Evolutionary conservation across 108 stramenopile species (phyloP).

Genomic region (Discostella pseudostelligera): DNA sequence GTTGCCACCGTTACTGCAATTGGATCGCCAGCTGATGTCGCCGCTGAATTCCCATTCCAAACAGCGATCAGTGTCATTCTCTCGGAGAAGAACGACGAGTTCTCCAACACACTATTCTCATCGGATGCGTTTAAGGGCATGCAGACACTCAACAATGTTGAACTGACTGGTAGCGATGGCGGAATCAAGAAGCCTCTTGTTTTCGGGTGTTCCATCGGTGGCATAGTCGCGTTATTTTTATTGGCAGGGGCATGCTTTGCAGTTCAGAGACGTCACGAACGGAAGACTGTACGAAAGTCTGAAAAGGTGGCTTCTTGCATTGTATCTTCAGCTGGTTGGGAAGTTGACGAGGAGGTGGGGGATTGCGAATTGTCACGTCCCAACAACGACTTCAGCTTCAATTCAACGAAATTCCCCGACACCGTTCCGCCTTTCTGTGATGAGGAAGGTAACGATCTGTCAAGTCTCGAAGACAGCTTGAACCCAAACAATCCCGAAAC

Average conservation of each 20-base stretch:
- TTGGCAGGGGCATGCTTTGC: constrained; percentile 7
- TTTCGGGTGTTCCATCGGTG: constrained; percentile 21
- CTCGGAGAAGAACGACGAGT: constrained; percentile 15
- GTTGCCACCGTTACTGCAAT: constrained; percentile 8
- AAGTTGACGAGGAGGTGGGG: not conserved
- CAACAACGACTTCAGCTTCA: not conserved
- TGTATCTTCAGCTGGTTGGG: constrained; percentile 7
- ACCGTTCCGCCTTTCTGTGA: not conserved
- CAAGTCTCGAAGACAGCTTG: constrained; percentile 5
- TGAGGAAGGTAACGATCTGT: constrained; percentile 7
- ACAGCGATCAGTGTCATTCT: not conserved
- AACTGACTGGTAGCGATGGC: not conserved
- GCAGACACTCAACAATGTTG: not conserved
- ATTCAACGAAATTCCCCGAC: too few relatives aligned
- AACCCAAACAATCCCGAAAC: too few relatives aligned
- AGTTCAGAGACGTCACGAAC: constrained; percentile 1
- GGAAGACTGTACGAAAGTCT: not conserved
- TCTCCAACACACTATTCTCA: constrained; percentile 18
- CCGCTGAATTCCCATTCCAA: constrained; percentile 23
- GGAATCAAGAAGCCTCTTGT: constrained; percentile 3
- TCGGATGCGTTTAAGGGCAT: constrained; percentile 7
- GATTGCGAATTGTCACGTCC: constrained; percentile 13
- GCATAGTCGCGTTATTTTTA: constrained; percentile 5
- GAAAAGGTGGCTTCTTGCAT: not conserved
- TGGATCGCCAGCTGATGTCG: constrained; percentile 13